phyloP scores from a whole-genome alignment of 345 rosid species.

The Citrus glauca region DNA sequence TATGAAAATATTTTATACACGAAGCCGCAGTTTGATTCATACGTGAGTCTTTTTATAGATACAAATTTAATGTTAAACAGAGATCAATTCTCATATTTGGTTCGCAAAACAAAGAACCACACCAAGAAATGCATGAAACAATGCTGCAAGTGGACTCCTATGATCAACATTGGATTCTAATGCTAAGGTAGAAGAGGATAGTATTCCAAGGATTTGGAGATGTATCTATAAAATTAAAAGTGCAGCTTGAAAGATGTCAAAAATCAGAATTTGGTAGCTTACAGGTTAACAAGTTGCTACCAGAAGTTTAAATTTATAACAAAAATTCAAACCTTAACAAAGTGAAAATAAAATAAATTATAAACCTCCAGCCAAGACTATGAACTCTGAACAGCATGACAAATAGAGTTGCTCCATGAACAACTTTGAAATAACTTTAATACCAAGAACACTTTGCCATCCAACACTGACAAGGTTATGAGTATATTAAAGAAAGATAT shows the following conservation, averaged over 20 bases:
- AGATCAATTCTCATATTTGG: neutral
- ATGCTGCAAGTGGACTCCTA: conserved; percentile 1
- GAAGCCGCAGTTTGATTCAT: no score
- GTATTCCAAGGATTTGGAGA: neutral
- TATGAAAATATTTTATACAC: no score
- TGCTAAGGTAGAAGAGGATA: neutral
- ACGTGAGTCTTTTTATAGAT: no score
- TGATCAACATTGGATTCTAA: neutral
- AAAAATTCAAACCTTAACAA: neutral
- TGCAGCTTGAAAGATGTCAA: neutral
- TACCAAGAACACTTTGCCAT: neutral
- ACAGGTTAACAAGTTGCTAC: neutral
- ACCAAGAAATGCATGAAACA: neutral
- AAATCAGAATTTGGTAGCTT: neutral
- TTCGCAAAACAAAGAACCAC: neutral
- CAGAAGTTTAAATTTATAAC: neutral
- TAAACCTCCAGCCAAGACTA: neutral
- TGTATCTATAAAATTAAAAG: neutral
- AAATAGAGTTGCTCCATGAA: neutral
- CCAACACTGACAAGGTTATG: neutral
- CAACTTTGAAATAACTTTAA: neutral
- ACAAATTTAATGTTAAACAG: neutral
- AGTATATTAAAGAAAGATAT: neutral
- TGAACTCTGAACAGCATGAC: neutral
- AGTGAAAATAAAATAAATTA: neutral